Conservation (phyloP, 2,329 filamentous ascomycete species). For the Metarhizium guizhouense region DNA sequence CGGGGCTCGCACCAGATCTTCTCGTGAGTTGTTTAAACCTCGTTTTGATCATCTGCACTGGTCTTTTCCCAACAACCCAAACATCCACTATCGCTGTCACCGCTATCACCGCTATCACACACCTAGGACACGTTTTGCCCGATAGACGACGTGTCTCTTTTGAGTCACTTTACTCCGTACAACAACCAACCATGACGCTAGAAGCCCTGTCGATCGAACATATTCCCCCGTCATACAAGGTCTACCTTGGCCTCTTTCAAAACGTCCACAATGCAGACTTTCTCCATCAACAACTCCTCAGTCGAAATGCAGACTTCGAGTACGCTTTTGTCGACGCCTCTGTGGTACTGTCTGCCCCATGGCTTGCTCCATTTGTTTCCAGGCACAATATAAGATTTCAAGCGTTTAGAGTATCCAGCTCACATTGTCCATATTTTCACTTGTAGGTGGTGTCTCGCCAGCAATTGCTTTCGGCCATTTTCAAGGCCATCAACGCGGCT, state of each 20-base stretch:
- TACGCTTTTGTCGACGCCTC: conserved; percentile 89
- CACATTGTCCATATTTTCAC: neutral
- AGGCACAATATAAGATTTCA: neutral
- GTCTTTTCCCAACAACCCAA: neutral
- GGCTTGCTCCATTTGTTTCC: neutral
- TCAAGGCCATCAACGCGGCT: conserved; percentile 64
- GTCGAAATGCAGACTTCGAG: conserved; percentile 76
- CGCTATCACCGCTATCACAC: neutral
- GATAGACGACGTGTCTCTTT: neutral
- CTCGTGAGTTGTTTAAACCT: conserved; percentile 2
- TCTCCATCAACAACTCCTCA: conserved; percentile 75
- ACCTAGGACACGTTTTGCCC: neutral
- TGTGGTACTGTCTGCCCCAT: conserved; percentile 45
- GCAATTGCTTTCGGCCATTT: conserved; percentile 68
- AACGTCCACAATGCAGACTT: conserved; percentile 69
- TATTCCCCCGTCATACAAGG: conserved; percentile 54
- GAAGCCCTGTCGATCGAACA: conserved; percentile 69
- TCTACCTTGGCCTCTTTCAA: conserved; percentile 69
- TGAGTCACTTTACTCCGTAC: neutral
- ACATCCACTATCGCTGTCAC: neutral
- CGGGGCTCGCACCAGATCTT: conserved; percentile 3
- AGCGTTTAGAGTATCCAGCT: neutral
- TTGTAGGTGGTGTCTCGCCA: conserved; percentile 59
- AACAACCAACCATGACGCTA: conserved; percentile 23
- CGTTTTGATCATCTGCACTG: neutral